phyloP scores from a whole-genome alignment of 2,329 filamentous ascomycete species.

The Cephalotrichum gorgonifer region DNA sequence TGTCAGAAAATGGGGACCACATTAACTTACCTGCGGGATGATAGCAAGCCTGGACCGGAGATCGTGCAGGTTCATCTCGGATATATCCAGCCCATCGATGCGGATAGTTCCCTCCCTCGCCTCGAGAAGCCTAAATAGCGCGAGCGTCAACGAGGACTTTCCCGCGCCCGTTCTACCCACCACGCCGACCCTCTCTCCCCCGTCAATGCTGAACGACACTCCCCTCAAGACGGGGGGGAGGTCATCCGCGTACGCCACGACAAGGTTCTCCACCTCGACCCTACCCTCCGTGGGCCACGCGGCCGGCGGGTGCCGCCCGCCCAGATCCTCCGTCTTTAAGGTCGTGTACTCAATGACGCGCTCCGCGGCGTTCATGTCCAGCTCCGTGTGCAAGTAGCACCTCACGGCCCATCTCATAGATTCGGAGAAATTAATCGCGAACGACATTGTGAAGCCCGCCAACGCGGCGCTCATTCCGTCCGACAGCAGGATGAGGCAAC shows the following conservation, averaged over 20 bases:
- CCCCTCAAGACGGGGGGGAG: conserved; percentile 61
- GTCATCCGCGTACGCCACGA: conserved; percentile 61
- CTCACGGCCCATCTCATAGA: conserved; percentile 57
- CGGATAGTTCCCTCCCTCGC: conserved; percentile 52
- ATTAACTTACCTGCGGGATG: conserved; percentile 50
- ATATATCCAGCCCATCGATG: conserved; percentile 68
- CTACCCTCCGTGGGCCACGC: conserved; percentile 67
- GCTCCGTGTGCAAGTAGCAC: conserved; percentile 59
- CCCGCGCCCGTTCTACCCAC: conserved; percentile 70
- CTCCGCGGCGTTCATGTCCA: conserved; percentile 72
- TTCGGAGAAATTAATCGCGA: conserved; percentile 58
- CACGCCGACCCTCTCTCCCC: conserved; percentile 63
- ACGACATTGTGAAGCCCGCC: conserved; percentile 66
- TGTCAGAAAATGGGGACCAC: too few species aligned
- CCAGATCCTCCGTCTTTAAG: conserved; percentile 55
- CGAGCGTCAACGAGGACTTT: conserved; percentile 66
- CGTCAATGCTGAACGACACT: conserved; percentile 54
- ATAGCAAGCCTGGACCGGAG: conserved; percentile 67
- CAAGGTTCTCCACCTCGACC: conserved; percentile 63
- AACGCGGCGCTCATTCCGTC: conserved; percentile 56
- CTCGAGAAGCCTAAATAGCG: conserved; percentile 72
- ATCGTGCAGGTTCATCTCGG: conserved; percentile 58
- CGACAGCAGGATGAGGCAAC: conserved; percentile 49
- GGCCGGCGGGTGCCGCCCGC: conserved; percentile 50
- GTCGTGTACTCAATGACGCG: conserved; percentile 66